Evolutionary conservation across 2,329 filamentous ascomycete genomes (phyloP).

Genomic region (Pochonia chlamydosporia): DNA sequence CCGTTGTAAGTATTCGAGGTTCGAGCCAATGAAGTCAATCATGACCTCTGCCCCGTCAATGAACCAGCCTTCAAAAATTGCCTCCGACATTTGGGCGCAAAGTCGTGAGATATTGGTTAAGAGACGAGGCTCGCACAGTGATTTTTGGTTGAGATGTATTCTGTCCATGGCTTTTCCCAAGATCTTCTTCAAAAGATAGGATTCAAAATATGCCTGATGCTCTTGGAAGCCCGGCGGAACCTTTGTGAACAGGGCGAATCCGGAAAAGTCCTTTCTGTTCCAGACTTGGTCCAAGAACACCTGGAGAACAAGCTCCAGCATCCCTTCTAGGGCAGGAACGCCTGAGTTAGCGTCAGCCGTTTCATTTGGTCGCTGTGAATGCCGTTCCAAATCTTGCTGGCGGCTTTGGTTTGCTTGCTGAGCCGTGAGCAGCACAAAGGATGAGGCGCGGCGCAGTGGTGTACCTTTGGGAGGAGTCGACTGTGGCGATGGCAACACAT

Average conservation of each 20-base stretch:
- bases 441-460: conserved; percentile 73
- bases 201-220: conserved; percentile 92
- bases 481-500: conserved; percentile 42
- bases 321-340: conserved; percentile 66
- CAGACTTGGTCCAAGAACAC: conserved; percentile 86
- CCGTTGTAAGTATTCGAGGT: conserved; percentile 84
- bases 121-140: conserved; percentile 73
- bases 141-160: conserved; percentile 64
- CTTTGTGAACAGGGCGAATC: conserved; percentile 79
- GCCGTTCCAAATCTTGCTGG: conserved; percentile 8
- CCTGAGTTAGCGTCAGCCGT: conserved; percentile 44
- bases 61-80: conserved; percentile 95
- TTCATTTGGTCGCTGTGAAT: background rate
- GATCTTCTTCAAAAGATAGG: conserved; percentile 73
- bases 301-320: conserved; percentile 70
- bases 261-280: conserved; percentile 81
- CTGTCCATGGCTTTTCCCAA: conserved; percentile 65
- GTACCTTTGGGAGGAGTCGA: conserved; percentile 47
- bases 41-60: conserved; percentile 78
- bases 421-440: conserved; percentile 81
- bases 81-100: conserved; percentile 75
- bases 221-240: conserved; percentile 90
- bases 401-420: conserved; percentile 45
- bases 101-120: conserved; percentile 84
- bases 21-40: conserved; percentile 77